phyloP scores from a whole-genome alignment of 176 grass and related monocot species.

The Rhynchospora tenuis region DNA sequence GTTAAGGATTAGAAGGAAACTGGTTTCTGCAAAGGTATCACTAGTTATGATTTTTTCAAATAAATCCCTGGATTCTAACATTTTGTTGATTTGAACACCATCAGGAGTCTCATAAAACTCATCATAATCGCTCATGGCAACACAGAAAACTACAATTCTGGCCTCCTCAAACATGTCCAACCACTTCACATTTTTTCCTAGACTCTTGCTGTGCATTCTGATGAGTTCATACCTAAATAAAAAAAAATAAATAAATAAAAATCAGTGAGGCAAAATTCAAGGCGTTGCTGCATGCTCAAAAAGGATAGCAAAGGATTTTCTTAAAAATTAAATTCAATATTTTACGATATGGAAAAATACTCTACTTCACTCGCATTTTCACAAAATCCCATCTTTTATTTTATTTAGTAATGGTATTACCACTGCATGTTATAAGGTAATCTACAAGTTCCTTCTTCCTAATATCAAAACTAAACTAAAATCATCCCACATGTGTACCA shows the following conservation, averaged over 20 bases:
- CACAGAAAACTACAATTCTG: constrained; percentile 68
- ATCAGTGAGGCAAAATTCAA: neutral
- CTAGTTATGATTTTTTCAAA: constrained; percentile 60
- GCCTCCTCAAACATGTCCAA: constrained; percentile 86
- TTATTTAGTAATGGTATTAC: neutral
- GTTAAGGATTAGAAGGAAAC: constrained; percentile 71
- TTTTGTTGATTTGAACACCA: constrained; percentile 53
- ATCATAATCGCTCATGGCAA: constrained; percentile 65
- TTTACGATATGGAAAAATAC: neutral
- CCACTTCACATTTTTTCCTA: constrained; percentile 74
- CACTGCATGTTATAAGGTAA: neutral
- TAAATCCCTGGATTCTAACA: constrained; percentile 70
- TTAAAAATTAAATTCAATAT: neutral
- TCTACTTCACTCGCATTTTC: neutral
- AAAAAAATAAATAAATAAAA: constrained; percentile 4
- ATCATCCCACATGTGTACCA: neutral
- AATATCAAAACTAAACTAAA: neutral
- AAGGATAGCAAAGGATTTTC: neutral
- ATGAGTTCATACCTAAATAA: constrained; percentile 83
- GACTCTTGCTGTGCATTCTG: constrained; percentile 66
- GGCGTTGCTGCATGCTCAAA: neutral
- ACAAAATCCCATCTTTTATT: neutral
- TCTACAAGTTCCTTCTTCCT: neutral
- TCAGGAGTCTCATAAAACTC: constrained; percentile 55
- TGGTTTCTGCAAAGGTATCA: constrained; percentile 49